Base-by-base conservation (phyloP, 148 eudicot genomes). In the Vaccinium corymbosum region DNA sequence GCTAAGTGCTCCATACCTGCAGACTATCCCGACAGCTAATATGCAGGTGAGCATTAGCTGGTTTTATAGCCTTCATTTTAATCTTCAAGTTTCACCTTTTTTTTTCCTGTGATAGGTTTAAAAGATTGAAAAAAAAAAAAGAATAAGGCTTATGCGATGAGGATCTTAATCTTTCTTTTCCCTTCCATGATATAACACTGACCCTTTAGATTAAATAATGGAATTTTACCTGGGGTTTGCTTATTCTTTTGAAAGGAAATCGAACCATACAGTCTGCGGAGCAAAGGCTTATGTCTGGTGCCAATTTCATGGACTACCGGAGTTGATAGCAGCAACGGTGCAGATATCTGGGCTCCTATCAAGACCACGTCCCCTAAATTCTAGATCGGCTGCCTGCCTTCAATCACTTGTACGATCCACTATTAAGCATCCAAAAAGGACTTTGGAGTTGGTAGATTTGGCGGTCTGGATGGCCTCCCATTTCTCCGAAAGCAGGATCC, bases 331-430 rank as follows among this genome's bases (percentile, higher is more conserved):
- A 94, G 92, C 89, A 96, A 96, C 35, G 99, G 99, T 68, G 99
- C 99, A 13, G 98, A 95, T 85, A 91, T 95, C 55, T 95, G 98
- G 98, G 94, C 98, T 7, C 95, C 95, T 17, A 90, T 88, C 75
- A 91, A 93, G 80, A 89, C 91, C 25, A 79, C 64, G 66, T 83
- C 89, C 70, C 86, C 87, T 16, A 78, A 85, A 78, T 85, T 76
- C 59, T 86, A 89, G 68, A n/a, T 25, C 13, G 19, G 25, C 68
- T 62, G 68, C 68, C 68, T 66, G 10, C 3, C 6, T 66, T 27
- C 72, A 66, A 66, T 27, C 35, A 25, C 14, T 25, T 22, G 35
- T 66, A 12, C 35, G 25, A 66, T 27, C 70, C 70, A n/a, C 27
- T 7, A 12, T 62, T 64, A 64, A 64, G 15, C 72, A 12, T 10